These are phyloP conservation scores for Polyplosphaeria fusca DNA, from an alignment of 495 filamentous ascomycete species.

Conservation along the genomic window DNA sequence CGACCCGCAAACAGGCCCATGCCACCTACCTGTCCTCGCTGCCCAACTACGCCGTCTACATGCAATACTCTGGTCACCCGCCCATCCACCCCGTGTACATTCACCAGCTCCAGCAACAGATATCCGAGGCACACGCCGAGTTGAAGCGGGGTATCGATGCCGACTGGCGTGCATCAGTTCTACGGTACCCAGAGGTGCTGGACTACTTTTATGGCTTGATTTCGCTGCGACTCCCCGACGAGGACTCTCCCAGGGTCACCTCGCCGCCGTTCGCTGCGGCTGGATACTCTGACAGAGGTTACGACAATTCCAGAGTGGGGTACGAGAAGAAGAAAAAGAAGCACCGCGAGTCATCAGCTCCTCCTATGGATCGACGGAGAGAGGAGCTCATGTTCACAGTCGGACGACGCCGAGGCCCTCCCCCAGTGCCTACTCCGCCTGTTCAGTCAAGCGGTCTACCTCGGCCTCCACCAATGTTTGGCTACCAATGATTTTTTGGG, in stretches of 20 bases:
- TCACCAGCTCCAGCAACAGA: conserved; percentile 40
- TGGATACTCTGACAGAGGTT: conserved; percentile 28
- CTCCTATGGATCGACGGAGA: too few relatives aligned
- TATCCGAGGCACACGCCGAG: conserved; percentile 55
- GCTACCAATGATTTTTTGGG: too few relatives aligned
- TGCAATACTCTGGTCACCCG: conserved; percentile 38
- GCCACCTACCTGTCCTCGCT: conserved; percentile 55
- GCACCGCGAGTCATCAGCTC: conserved; percentile 20
- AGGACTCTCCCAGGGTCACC: conserved; percentile 23
- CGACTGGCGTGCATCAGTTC: conserved; percentile 67
- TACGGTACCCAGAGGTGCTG: conserved; percentile 69
- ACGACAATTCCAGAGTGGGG: conserved; percentile 23
- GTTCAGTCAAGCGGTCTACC: conserved; percentile 22
- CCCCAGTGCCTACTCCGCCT: conserved; percentile 30
- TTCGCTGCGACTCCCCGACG: conserved; percentile 54
- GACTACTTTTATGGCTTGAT: conserved; percentile 69
- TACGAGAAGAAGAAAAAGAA: conserved; percentile 33
- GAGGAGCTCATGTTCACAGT: conserved; percentile 7
- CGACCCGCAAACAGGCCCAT: conserved; percentile 58
- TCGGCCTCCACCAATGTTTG: conserved; percentile 10
- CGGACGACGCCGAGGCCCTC: conserved; percentile 16
- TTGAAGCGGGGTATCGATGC: conserved; percentile 69
- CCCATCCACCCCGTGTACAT: conserved; percentile 36
- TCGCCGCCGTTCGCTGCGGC: conserved; percentile 31
- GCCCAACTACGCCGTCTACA: conserved; percentile 56